Evolutionary conservation across 2,329 filamentous ascomycete species (phyloP).

Genomic region (Davidsoniella australis): DNA sequence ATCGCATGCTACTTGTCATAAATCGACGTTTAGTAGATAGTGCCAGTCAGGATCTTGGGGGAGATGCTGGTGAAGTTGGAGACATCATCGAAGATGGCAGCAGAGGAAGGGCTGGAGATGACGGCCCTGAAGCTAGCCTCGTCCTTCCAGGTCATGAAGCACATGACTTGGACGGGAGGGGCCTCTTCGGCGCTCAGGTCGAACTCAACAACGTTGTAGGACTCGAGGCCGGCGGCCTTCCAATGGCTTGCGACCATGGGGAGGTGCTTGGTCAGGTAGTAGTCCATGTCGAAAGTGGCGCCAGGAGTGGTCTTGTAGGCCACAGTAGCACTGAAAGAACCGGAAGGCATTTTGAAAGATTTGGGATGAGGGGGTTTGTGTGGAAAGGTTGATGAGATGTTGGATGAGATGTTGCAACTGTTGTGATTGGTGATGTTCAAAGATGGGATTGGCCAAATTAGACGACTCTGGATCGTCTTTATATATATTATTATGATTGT

Average conservation of each 20-base stretch:
- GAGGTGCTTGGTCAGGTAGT: constrained; percentile 31
- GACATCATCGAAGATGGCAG: constrained; percentile 20
- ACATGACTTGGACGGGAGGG: constrained; percentile 16
- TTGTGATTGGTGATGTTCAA: too few relatives aligned
- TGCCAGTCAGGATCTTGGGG: constrained; percentile 1
- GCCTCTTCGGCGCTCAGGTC: constrained; percentile 13
- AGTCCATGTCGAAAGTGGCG: constrained; percentile 28
- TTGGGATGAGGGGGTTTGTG: not conserved
- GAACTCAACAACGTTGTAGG: constrained; percentile 19
- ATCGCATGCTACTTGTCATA: too few relatives aligned
- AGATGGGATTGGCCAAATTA: too few relatives aligned
- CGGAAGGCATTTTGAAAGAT: constrained; percentile 2
- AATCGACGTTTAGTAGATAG: constrained; percentile 1
- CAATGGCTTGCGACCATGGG: constrained; percentile 25
- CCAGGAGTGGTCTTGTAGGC: constrained; percentile 5
- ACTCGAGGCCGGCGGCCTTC: constrained; percentile 23
- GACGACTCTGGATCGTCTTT: too few relatives aligned
- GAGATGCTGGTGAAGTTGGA: constrained; percentile 18
- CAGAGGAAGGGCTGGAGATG: not conserved
- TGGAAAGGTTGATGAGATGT: not conserved
- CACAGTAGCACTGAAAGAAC: constrained; percentile 5
- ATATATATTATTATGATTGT: too few relatives aligned
- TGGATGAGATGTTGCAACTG: too few relatives aligned
- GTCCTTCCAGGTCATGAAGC: constrained; percentile 19
- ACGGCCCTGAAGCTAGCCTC: constrained; percentile 16